A percentile compares a stretch with the other conserved stretches of the same genome.
phyloP scores from a whole-genome alignment of 306 rosid genomes.

The Potentilla sterilis region DNA sequence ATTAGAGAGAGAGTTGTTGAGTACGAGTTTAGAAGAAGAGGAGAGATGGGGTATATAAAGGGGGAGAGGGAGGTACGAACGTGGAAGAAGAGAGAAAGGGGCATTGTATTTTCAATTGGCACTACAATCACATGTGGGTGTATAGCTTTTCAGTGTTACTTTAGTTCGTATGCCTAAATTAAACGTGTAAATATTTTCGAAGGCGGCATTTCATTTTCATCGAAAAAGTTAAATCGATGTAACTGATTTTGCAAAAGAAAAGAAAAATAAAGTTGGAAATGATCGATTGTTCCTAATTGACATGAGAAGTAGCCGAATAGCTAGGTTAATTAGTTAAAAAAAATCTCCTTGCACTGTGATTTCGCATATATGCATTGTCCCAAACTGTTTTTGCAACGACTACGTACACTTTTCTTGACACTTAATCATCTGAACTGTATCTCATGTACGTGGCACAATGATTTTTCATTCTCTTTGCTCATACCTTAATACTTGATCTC shows the following conservation, averaged over 20 bases:
- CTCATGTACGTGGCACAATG: no score
- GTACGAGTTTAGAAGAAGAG: conserved; percentile 26
- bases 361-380: neutral
- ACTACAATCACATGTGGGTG: conserved; percentile 4
- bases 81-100: conserved; percentile 24
- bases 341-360: neutral
- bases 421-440: neutral
- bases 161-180: neutral
- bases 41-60: conserved; percentile 24
- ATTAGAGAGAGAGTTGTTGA: conserved; percentile 5
- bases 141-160: conserved; percentile 16
- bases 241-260: neutral
- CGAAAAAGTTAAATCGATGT: neutral
- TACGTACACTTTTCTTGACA: neutral
- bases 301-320: neutral
- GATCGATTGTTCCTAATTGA: neutral
- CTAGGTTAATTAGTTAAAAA: neutral
- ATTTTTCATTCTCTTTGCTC: neutral
- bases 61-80: conserved; percentile 1
- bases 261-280: neutral
- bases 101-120: neutral
- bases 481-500: no score
- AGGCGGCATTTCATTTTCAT: neutral
- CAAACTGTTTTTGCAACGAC: neutral
- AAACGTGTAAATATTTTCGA: neutral